A percentile compares a stretch with the other conserved stretches of the same genome.
Conservation (phyloP, 176 grass and related monocot genomes). For the Melocanna baccifera region DNA sequence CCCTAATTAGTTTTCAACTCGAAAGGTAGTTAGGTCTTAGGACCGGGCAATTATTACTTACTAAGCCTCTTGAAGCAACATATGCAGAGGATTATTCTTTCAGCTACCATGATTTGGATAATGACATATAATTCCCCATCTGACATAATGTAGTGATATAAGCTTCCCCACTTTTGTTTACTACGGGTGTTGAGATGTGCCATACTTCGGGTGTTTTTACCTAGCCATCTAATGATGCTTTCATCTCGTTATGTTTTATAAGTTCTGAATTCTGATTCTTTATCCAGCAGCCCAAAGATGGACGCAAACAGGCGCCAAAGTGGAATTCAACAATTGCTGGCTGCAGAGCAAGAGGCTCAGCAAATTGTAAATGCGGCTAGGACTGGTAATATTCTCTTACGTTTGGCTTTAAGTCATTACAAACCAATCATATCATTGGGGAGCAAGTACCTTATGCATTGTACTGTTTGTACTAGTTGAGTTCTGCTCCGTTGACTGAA, state of each 20-base stretch:
- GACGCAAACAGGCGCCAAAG: constrained; percentile 64
- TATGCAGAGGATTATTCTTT: neutral
- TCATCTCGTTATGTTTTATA: neutral
- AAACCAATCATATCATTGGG: neutral
- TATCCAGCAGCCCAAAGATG: constrained; percentile 42
- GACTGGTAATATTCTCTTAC: constrained; percentile 41
- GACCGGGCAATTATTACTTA: neutral
- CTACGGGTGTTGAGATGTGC: neutral
- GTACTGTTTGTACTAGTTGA: neutral
- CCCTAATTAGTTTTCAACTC: neutral
- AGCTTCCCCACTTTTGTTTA: neutral
- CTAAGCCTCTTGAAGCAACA: neutral
- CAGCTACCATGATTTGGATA: neutral
- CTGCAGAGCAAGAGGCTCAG: constrained; percentile 91
- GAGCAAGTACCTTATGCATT: neutral
- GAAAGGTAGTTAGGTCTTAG: neutral
- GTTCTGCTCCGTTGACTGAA: constrained; percentile 3
- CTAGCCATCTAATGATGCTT: neutral
- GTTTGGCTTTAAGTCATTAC: neutral
- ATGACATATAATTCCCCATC: neutral
- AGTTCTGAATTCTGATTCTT: neutral
- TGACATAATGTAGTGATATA: neutral
- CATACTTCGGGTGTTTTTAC: neutral
- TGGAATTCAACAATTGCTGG: constrained; percentile 88
- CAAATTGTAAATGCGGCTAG: constrained; percentile 76